A percentile compares a stretch with the other conserved stretches of the same genome.
Conservation (phyloP, 169 alveolate genomes). For the Besnoitia besnoiti region DNA sequence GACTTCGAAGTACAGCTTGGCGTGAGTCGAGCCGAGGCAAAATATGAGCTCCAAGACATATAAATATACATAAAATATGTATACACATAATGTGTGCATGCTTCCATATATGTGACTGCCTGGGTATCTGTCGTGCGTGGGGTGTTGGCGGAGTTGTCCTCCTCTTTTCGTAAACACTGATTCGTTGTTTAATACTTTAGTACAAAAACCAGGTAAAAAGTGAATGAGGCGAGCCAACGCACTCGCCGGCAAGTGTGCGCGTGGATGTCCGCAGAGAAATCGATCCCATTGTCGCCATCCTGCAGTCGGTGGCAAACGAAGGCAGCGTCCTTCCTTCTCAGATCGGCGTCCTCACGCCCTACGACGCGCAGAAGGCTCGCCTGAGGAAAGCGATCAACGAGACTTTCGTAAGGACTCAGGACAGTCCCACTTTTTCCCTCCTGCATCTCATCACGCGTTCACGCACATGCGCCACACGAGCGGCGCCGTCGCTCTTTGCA, state of each 20-base stretch:
- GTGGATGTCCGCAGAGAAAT: constrained; percentile 62
- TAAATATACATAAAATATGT: too few species aligned
- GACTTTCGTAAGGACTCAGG: constrained; percentile 39
- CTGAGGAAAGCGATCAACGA: constrained; percentile 63
- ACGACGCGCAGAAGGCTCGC: constrained; percentile 69
- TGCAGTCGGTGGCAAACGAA: constrained; percentile 48
- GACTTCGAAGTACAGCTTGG: constrained; percentile 63
- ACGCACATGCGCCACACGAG: too few species aligned
- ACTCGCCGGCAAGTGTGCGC: too few species aligned
- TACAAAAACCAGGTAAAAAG: too few species aligned
- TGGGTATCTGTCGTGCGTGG: too few species aligned
- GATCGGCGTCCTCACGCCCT: constrained; percentile 70
- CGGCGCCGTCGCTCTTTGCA: too few species aligned
- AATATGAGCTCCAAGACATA: not conserved
- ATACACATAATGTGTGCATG: too few species aligned
- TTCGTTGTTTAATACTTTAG: too few species aligned
- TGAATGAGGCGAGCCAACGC: too few species aligned
- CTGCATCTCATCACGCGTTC: not conserved
- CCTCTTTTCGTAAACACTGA: too few species aligned
- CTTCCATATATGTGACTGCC: too few species aligned
- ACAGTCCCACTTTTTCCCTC: not conserved
- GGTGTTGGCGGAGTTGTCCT: too few species aligned
- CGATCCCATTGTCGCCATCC: constrained; percentile 63
- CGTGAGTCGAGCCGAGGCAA: constrained; percentile 12
- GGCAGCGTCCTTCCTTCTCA: constrained; percentile 59